phyloP scores from a whole-genome alignment of 805 yeast species.

The Nakazawaea sp. region DNA sequence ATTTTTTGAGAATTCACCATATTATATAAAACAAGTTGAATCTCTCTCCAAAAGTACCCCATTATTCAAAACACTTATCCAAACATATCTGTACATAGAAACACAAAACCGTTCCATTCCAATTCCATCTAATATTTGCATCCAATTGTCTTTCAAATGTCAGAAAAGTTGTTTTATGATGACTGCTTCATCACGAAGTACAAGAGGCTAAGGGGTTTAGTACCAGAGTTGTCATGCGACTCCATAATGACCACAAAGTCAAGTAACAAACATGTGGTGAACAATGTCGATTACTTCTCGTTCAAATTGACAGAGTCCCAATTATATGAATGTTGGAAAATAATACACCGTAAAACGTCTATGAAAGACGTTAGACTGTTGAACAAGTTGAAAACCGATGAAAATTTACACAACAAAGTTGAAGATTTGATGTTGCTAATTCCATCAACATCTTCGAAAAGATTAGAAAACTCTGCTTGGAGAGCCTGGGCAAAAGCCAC shows the following conservation, averaged over 20 bases:
- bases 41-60: too few species aligned
- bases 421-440: conserved; percentile 26
- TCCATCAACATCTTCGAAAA: conserved; percentile 26
- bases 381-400: conserved; percentile 18
- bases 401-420: conserved; percentile 17
- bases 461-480: conserved; percentile 86
- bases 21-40: too few species aligned
- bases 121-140: too few species aligned
- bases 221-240: conserved; percentile 6
- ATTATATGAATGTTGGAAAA: conserved; percentile 34
- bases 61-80: too few species aligned
- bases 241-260: conserved; percentile 3
- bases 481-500: conserved; percentile 90
- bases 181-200: conserved; percentile 12
- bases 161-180: conserved; percentile 6
- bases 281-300: conserved; percentile 35
- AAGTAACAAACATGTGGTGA: too few species aligned
- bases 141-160: too few species aligned
- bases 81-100: too few species aligned
- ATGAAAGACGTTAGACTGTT: conserved; percentile 26
- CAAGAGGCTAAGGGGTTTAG: conserved; percentile 9
- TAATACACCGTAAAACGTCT: conserved; percentile 26
- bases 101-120: too few species aligned
- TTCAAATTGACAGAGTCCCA: conserved; percentile 27
- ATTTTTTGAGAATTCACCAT: too few species aligned